phyloP scores from a whole-genome alignment of 2,329 filamentous ascomycete species.

The Chaetomium sp. region DNA sequence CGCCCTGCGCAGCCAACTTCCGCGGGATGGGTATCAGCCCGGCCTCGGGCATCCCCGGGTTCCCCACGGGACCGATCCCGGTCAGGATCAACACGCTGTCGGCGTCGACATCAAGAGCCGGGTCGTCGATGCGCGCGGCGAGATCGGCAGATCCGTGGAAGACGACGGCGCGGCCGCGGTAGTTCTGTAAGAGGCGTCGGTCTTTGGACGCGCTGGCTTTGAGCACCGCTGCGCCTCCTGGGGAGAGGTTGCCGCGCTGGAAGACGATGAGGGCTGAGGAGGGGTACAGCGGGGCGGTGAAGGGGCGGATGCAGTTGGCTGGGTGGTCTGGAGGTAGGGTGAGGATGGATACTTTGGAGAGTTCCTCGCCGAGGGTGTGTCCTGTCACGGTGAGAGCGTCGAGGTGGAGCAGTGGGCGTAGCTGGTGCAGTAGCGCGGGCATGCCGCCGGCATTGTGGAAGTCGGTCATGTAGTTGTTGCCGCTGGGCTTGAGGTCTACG shows the following conservation, averaged over 20 bases:
- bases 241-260: conserved; percentile 68
- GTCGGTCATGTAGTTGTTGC: conserved; percentile 83
- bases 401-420: conserved; percentile 71
- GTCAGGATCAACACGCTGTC: conserved; percentile 70
- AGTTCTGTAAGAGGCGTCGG: conserved; percentile 42
- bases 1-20: conserved; percentile 66
- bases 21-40: conserved; percentile 59
- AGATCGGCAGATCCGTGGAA: conserved; percentile 76
- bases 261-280: conserved; percentile 78
- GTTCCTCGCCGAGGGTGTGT: conserved; percentile 71
- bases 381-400: conserved; percentile 77
- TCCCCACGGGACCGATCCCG: conserved; percentile 83
- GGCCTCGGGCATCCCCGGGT: conserved; percentile 91
- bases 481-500: conserved; percentile 79
- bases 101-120: conserved; percentile 53
- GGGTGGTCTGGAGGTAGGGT: conserved; percentile 30
- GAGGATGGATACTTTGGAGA: conserved; percentile 62
- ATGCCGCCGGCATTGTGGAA: conserved; percentile 86
- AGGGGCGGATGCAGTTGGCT: conserved; percentile 54
- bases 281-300: conserved; percentile 59
- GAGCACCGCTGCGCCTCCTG: conserved; percentile 67
- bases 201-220: conserved; percentile 87
- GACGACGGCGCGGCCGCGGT: conserved; percentile 46
- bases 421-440: conserved; percentile 69
- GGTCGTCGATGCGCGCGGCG: conserved; percentile 52